phyloP scores from a whole-genome alignment of 2,329 filamentous ascomycete genomes.

The Grosmannia penicillata region DNA sequence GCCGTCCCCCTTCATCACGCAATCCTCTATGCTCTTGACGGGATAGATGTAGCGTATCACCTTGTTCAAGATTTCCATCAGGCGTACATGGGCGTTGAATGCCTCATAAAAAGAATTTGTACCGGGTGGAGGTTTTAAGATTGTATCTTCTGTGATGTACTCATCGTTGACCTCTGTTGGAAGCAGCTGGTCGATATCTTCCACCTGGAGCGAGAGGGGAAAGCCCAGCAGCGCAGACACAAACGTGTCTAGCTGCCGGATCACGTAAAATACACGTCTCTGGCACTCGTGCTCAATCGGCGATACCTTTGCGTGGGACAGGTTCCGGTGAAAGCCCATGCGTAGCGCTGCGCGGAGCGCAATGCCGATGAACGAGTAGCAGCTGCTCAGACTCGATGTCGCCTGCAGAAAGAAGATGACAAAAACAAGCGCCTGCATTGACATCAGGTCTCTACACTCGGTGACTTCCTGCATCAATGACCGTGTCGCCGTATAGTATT shows the following conservation, averaged over 20 bases:
- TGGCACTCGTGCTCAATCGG: constrained; percentile 50
- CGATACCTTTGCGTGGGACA: constrained; percentile 47
- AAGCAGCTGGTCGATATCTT: constrained; percentile 53
- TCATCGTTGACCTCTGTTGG: constrained; percentile 53
- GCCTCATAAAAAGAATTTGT: constrained; percentile 46
- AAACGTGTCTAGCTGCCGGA: constrained; percentile 57
- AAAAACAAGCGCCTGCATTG: constrained; percentile 62
- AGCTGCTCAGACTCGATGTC: constrained; percentile 63
- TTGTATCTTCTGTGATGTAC: constrained; percentile 45
- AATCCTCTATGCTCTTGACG: constrained; percentile 38
- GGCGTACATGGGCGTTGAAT: constrained; percentile 48
- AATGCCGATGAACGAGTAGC: constrained; percentile 68
- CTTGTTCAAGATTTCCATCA: constrained; percentile 50
- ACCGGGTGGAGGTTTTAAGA: constrained; percentile 38
- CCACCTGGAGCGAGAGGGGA: constrained; percentile 44
- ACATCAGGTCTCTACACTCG: constrained; percentile 58
- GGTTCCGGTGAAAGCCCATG: constrained; percentile 62
- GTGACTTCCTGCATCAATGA: constrained; percentile 50
- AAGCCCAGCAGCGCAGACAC: constrained; percentile 54
- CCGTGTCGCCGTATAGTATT: constrained; percentile 58
- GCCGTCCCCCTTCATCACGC: constrained; percentile 10
- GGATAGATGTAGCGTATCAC: constrained; percentile 54
- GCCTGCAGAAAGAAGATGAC: constrained; percentile 72
- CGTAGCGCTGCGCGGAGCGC: constrained; percentile 61
- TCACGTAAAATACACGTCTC: constrained; percentile 51